These are phyloP conservation scores for Paramecium pentaurelia DNA, from an alignment of 73 alveolate species.

Conservation along the genomic window DNA sequence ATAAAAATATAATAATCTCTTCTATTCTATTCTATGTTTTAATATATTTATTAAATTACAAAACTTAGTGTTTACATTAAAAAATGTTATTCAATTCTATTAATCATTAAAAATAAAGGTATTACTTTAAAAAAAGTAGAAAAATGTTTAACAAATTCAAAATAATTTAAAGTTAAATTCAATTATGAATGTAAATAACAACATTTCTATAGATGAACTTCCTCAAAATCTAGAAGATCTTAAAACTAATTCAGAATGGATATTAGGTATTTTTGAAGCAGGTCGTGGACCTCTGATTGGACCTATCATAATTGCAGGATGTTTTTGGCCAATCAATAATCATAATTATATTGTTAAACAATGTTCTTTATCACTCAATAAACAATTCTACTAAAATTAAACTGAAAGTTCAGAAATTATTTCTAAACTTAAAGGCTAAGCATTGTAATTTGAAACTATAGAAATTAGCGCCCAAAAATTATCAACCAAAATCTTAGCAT, in stretches of 20 bases:
- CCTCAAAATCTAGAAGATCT: not conserved
- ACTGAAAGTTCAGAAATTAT: not conserved
- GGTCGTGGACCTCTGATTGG: conserved; percentile 99
- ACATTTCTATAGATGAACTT: not conserved
- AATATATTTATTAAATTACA: not conserved
- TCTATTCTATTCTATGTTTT: not conserved
- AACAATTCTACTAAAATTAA: not conserved
- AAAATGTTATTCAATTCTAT: not conserved
- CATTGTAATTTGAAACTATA: not conserved
- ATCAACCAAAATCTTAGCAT: not conserved
- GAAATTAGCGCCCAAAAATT: not conserved
- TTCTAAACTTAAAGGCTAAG: not conserved
- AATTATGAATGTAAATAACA: not conserved
- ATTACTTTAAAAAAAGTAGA: not conserved
- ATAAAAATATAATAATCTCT: too few relatives aligned
- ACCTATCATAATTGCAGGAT: conserved; percentile 94
- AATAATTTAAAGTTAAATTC: not conserved
- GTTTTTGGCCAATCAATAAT: conserved; percentile 77
- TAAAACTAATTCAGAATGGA: conserved; percentile 39
- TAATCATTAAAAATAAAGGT: not conserved
- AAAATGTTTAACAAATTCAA: not conserved
- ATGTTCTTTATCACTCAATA: not conserved
- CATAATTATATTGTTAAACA: conserved; percentile 47
- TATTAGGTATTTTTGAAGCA: conserved; percentile 95
- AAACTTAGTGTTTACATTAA: not conserved